A percentile compares a stretch with the other conserved stretches of the same genome.
Evolutionary conservation across 805 yeast genomes (phyloP).

Genomic region (Phaffomyces opuntiae): DNA sequence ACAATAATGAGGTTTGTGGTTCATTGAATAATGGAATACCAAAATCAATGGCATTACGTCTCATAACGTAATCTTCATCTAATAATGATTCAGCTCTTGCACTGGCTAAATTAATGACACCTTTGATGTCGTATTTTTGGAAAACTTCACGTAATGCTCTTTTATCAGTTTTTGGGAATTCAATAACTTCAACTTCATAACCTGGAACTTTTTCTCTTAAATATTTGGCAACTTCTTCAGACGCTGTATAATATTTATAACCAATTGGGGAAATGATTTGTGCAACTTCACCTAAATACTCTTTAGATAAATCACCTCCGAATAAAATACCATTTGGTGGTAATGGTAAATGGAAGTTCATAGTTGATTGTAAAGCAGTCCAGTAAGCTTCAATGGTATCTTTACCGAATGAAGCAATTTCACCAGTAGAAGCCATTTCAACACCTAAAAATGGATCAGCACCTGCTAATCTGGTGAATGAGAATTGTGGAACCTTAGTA

Average conservation of each 20-base stretch:
- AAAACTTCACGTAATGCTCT: constrained; percentile 89
- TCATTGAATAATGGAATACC: constrained; percentile 95
- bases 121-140: constrained; percentile 75
- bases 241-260: constrained; percentile 75
- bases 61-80: constrained; percentile 94
- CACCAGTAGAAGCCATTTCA: constrained; percentile 99
- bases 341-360: constrained; percentile 91
- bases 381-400: constrained; percentile 89
- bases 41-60: constrained; percentile 98
- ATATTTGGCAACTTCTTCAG: constrained; percentile 64
- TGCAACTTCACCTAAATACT: constrained; percentile 69
- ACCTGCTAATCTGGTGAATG: constrained; percentile 96
- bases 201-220: constrained; percentile 41
- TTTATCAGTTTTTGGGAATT: constrained; percentile 90
- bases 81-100: constrained; percentile 79
- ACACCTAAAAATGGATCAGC: constrained; percentile 99
- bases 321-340: constrained; percentile 87
- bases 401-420: constrained; percentile 93
- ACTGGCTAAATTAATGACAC: constrained; percentile 88
- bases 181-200: constrained; percentile 50
- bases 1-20: constrained; percentile 85
- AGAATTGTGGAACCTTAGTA: constrained; percentile 96
- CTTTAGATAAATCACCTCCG: constrained; percentile 85
- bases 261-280: constrained; percentile 63
- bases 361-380: constrained; percentile 94